These are phyloP conservation scores for Rubroshorea leprosula DNA, from an alignment of 345 rosid species.

Conservation along the genomic window DNA sequence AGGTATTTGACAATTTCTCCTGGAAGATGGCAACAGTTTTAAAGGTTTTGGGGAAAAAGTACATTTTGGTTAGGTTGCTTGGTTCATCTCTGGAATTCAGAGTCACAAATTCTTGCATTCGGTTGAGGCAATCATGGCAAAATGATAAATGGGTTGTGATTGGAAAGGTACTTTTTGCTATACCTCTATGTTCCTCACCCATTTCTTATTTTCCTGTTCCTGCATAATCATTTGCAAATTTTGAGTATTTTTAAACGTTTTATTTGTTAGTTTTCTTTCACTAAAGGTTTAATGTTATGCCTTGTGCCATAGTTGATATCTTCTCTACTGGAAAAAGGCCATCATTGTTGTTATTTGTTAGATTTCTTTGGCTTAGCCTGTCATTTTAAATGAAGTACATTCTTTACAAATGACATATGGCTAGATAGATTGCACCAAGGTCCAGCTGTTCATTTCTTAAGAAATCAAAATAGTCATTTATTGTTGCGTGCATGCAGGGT, in stretches of 20 bases:
- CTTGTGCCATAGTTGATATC: too few relatives aligned
- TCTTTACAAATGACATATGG: not conserved
- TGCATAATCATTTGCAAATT: too few relatives aligned
- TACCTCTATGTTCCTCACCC: not conserved
- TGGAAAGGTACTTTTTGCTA: conserved; percentile 39
- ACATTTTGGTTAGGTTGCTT: conserved; percentile 49
- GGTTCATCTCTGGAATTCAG: conserved; percentile 57
- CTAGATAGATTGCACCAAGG: not conserved
- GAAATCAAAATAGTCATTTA: conserved; percentile 9
- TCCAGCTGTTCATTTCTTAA: not conserved
- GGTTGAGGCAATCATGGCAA: conserved; percentile 73
- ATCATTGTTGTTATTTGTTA: not conserved
- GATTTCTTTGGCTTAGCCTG: not conserved
- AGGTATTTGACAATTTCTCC: conserved; percentile 52
- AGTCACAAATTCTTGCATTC: conserved; percentile 38
- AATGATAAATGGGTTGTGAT: conserved; percentile 56
- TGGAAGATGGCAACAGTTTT: conserved; percentile 77
- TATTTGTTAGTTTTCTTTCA: too few relatives aligned
- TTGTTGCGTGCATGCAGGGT: conserved; percentile 26
- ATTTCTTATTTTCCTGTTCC: too few relatives aligned
- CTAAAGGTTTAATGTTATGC: too few relatives aligned
- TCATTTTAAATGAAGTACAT: not conserved
- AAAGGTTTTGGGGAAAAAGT: conserved; percentile 38
- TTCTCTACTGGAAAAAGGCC: too few relatives aligned
- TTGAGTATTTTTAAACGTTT: too few relatives aligned